Base-by-base conservation (phyloP, 306 rosid genomes). In the Pueraria montana region DNA sequence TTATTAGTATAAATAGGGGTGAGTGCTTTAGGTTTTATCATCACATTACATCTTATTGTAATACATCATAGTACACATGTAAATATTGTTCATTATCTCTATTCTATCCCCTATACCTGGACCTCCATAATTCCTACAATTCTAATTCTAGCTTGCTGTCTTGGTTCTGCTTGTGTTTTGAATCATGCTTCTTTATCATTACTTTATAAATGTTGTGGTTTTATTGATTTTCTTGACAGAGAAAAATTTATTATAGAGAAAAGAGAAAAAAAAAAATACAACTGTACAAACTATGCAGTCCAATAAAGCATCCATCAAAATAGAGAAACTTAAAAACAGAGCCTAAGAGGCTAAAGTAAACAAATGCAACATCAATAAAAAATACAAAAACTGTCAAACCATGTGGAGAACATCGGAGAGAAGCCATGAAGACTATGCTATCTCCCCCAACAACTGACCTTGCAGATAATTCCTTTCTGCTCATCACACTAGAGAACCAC, bases 111-210 rank as follows among this genome's bases (percentile, higher is more conserved):
- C 30, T 56, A 56, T 56, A 6, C 26, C 24, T 18, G 3, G 5
- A 56, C 0, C 30, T 14, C 13, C 63, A 56, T 9, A 20, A 21
- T 56, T 8, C 30, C 30, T 2, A 56, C 63, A 53, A 53, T 53
- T 56, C 14, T 20, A 56, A 8, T 74, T 48, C 40, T 67, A 50
- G 23, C 42, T 52, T 50, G 65, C 52, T 32, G 11, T 74, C 21
- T 78, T 68, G 34, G 62, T 69, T 64, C 72, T 76, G 58, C 46
- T 76, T 79, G 16, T 53, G 42, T 49, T 69, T 84, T 78, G 72
- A 79, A 23, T 70, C 55, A 13, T 27, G 43, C 40, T 67, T 64
- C 64, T 53, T 18, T 43, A n/a, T 50, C 43, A 45, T 53, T 75
- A 66, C 72, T 40, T 55, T 45, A 27, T 62, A 27, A 67, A 81